Base-by-base conservation (phyloP, 2,329 filamentous ascomycete genomes). In the Paraphoma chrysanthemicola region DNA sequence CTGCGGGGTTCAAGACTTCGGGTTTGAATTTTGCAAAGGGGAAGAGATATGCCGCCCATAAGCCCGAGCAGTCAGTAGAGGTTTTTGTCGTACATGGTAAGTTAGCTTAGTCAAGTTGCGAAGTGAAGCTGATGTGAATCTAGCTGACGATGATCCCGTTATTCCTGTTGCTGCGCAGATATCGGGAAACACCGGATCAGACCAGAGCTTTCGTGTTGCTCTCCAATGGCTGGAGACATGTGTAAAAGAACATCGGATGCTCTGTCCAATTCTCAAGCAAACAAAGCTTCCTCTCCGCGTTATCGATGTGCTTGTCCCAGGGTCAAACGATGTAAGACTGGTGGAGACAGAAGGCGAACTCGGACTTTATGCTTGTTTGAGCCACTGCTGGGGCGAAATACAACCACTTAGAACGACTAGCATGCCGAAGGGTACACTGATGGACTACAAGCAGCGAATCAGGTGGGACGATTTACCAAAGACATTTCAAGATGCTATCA, bases 291-390 rank as follows among this genome's bases (percentile, higher is more conserved):
- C 36, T 11, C 14, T 16, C 11, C 47, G 47, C 2, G 2, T 49
- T 2, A 11, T 49, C 3, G 47, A 49, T 31, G 23, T 49, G 3
- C 23, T 18, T 42, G 11, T 6, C 7, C 8, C n/a, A 11, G 52
- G 28, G 0, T 9, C 42, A 1, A 4, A 33, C n/a, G 8, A 29
- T 42, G 48, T 56, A 7, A 28, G 30, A n/a, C 17, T 56, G 16
- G 8, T 51, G 16, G 42, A 58, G 30, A 56, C 45, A 1, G 11
- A 45, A 10, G 14, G 38, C 9, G 28, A 59, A 11, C 10, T 12
- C 5, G 60, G 31, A 16, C 29, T 53, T 6, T 64, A 54, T 18
- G 58, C 58, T 30, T 56, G 59, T 31, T 42, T 62, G 8, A 62
- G 59, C 38, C 56, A 62, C 23, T 53, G 44, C 17, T 62, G 59